Conservation (phyloP, 2,329 filamentous ascomycete species). For the Geosmithia flava region DNA sequence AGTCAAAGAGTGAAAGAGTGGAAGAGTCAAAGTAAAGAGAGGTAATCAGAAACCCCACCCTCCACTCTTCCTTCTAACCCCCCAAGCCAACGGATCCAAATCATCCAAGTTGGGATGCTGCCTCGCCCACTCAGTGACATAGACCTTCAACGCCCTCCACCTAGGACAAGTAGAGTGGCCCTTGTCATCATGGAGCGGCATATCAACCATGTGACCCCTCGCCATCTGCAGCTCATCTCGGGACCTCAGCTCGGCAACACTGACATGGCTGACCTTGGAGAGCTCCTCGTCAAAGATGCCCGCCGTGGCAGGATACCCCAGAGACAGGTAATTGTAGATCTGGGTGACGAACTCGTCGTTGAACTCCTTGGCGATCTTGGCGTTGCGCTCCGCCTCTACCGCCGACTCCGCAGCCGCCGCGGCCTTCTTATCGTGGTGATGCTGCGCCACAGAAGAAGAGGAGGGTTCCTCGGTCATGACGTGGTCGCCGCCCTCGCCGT, state of each 20-base stretch:
- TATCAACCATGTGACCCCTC: conserved; percentile 61
- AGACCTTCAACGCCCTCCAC: conserved; percentile 74
- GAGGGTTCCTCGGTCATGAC: too few species aligned
- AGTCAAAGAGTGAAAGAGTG: too few species aligned
- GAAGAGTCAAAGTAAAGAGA: too few species aligned
- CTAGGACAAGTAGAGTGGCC: conserved; percentile 48
- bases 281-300: conserved; percentile 76
- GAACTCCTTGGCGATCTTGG: conserved; percentile 54
- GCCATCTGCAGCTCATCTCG: conserved; percentile 53
- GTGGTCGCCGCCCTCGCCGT: too few species aligned
- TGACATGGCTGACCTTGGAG: conserved; percentile 63
- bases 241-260: conserved; percentile 53
- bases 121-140: conserved; percentile 80
- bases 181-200: conserved; percentile 27
- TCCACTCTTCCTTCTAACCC: conserved; percentile 51
- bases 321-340: conserved; percentile 91
- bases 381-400: conserved; percentile 32
- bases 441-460: neutral
- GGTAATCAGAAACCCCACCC: conserved; percentile 54
- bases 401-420: conserved; percentile 29
- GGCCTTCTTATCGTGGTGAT: neutral
- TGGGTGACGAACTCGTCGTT: conserved; percentile 80
- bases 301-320: conserved; percentile 82
- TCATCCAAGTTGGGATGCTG: conserved; percentile 67
- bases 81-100: conserved; percentile 51